A percentile compares a stretch with the other conserved stretches of the same genome.
Conservation (phyloP, 768 basidiomycete species). For the Tephrocybe sp. region DNA sequence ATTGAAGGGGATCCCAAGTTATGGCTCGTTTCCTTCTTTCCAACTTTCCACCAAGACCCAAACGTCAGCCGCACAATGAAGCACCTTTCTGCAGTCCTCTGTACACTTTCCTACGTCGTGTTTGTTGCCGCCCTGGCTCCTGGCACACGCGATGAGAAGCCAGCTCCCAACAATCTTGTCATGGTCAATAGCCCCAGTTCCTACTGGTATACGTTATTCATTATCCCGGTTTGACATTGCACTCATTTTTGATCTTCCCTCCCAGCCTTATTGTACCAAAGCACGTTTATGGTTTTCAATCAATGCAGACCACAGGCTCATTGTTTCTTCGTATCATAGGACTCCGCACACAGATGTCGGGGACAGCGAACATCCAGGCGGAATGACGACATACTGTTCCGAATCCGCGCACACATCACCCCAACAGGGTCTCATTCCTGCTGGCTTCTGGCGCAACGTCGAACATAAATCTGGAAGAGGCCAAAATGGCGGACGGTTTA, state of each 20-base stretch:
- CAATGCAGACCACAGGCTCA: too few relatives aligned
- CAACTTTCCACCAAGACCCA: neutral
- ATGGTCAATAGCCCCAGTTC: constrained; percentile 39
- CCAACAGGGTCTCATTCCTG: constrained; percentile 43
- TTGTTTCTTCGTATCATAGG: too few relatives aligned
- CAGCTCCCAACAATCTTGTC: constrained; percentile 47
- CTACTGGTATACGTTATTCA: constrained; percentile 39
- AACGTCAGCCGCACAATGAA: neutral
- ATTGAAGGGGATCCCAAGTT: neutral
- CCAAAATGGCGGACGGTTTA: constrained; percentile 37
- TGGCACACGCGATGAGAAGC: constrained; percentile 20
- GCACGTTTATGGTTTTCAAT: constrained; percentile 16
- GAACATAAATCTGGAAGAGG: constrained; percentile 41
- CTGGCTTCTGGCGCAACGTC: constrained; percentile 50
- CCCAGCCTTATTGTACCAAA: constrained; percentile 47
- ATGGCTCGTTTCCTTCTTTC: neutral
- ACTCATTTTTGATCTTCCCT: neutral
- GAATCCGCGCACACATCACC: constrained; percentile 35
- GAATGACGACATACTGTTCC: constrained; percentile 54
- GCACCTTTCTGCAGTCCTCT: neutral
- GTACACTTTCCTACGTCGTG: neutral
- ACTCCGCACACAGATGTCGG: constrained; percentile 51
- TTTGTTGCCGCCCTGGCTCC: neutral
- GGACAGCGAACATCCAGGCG: constrained; percentile 49
- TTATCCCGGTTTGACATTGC: neutral